Conservation (phyloP, 1,139 yeast species). For the Pneumocystis sp. region DNA sequence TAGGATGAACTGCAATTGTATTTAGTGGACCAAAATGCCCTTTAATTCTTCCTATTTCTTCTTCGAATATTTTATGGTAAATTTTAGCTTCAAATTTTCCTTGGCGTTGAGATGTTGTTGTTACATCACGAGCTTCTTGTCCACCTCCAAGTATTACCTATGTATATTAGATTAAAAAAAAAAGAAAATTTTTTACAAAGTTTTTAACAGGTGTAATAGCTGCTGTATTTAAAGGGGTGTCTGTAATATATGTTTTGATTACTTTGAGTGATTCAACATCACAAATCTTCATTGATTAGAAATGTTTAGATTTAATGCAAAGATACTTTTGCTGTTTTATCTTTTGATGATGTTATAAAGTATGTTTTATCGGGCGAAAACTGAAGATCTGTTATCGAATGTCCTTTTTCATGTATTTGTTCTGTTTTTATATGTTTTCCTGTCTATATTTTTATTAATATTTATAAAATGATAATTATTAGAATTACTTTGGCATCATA, state of each 20-base stretch:
- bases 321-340: constrained; percentile 66
- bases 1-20: constrained; percentile 86
- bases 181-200: constrained; percentile 33
- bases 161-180: neutral
- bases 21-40: constrained; percentile 99
- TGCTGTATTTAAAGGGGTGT: constrained; percentile 92
- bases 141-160: constrained; percentile 78
- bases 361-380: constrained; percentile 76
- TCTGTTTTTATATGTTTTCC: constrained; percentile 52
- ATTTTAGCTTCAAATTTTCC: constrained; percentile 96
- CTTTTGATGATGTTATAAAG: constrained; percentile 85
- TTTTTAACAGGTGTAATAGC: constrained; percentile 86
- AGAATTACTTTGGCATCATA: constrained; percentile 38
- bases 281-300: constrained; percentile 44
- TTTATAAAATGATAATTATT: neutral
- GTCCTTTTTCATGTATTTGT: constrained; percentile 52
- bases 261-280: constrained; percentile 63
- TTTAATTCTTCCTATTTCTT: constrained; percentile 90
- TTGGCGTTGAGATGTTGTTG: constrained; percentile 84
- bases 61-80: constrained; percentile 86
- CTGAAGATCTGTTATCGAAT: constrained; percentile 65
- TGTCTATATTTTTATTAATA: constrained; percentile 24
- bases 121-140: constrained; percentile 96
- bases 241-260: constrained; percentile 66
- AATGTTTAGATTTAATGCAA: constrained; percentile 62